Evolutionary conservation across 2,329 filamentous ascomycete species (phyloP).

Genomic region (Diaporthe nobilis): DNA sequence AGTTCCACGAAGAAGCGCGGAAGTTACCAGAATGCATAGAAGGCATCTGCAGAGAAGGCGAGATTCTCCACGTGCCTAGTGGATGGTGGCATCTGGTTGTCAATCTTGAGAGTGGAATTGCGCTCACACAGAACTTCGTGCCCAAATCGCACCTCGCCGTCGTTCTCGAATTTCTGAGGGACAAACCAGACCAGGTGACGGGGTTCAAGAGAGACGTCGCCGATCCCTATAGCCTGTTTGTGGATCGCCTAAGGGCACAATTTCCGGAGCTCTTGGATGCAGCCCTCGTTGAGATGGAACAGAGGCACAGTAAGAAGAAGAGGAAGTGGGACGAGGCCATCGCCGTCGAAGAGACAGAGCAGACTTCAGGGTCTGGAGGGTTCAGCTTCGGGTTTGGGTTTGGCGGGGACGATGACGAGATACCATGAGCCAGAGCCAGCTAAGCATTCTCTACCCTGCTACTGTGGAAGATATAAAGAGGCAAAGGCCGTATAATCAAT

Average conservation of each 20-base stretch:
- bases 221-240: constrained; percentile 83
- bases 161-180: constrained; percentile 83
- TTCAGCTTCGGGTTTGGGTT: constrained; percentile 73
- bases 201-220: constrained; percentile 82
- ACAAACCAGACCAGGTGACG: constrained; percentile 88
- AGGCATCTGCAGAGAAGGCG: constrained; percentile 86
- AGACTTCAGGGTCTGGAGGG: constrained; percentile 44
- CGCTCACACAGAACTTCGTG: constrained; percentile 96
- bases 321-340: constrained; percentile 90
- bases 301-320: constrained; percentile 75
- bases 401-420: constrained; percentile 60
- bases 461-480: not conserved
- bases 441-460: not conserved
- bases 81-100: constrained; percentile 98
- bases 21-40: constrained; percentile 83
- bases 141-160: constrained; percentile 80
- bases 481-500: not conserved
- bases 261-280: constrained; percentile 78
- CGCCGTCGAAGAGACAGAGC: constrained; percentile 62
- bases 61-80: constrained; percentile 91
- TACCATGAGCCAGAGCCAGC: constrained; percentile 32
- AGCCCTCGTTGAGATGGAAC: constrained; percentile 75
- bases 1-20: constrained; percentile 88
- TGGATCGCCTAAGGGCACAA: constrained; percentile 73
- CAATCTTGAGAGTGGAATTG: constrained; percentile 87